phyloP scores from a whole-genome alignment of 257 asterid species.

The Mentha longifolia region DNA sequence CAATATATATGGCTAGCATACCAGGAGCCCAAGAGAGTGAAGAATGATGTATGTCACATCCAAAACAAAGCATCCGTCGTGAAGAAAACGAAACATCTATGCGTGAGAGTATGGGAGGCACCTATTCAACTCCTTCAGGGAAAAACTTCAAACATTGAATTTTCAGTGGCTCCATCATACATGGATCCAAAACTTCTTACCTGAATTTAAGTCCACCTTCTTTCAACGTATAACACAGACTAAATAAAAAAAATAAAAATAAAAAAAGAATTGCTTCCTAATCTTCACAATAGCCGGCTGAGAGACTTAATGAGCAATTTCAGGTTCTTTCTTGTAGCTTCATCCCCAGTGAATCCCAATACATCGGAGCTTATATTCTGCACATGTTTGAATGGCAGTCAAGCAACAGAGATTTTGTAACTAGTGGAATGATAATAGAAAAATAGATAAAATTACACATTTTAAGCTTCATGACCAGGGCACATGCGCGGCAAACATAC shows the following conservation, averaged over 20 bases:
- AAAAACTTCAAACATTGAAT: slow-evolving; percentile 7
- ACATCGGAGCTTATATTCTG: slow-evolving; percentile 91
- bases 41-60: neutral
- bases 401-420: slow-evolving; percentile 11
- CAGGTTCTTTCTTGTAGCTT: slow-evolving; percentile 81
- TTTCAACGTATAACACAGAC: slow-evolving; percentile 15
- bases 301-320: slow-evolving; percentile 87
- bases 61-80: slow-evolving; percentile 1
- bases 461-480: slow-evolving; percentile 15
- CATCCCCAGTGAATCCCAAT: slow-evolving; percentile 91
- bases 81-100: slow-evolving; percentile 2
- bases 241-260: neutral
- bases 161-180: slow-evolving; percentile 29
- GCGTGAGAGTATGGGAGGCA: neutral
- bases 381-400: slow-evolving; percentile 28
- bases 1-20: no score
- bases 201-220: neutral
- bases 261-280: neutral
- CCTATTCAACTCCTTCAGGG: neutral
- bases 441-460: neutral
- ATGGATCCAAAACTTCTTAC: slow-evolving; percentile 2
- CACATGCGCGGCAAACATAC: slow-evolving; percentile 39
- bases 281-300: slow-evolving; percentile 73
- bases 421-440: neutral
- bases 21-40: slow-evolving; percentile 13